Conservation (phyloP, 768 basidiomycete species). For the Pholiota conissans region DNA sequence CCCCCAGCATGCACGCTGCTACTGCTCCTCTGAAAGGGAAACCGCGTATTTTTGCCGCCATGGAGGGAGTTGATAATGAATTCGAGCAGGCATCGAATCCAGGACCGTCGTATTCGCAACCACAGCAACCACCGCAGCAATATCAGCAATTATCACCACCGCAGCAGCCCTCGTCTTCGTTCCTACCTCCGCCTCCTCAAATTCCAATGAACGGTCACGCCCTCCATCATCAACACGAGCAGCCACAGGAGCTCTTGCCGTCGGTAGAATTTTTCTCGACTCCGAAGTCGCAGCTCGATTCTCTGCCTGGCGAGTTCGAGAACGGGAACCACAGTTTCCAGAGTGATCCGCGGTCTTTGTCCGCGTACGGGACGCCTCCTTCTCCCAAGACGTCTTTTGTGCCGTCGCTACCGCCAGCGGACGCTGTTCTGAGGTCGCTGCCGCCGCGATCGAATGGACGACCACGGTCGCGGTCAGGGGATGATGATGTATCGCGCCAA, state of each 20-base stretch:
- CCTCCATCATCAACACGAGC: neutral
- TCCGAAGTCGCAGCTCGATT: conserved; percentile 11
- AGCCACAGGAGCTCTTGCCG: conserved; percentile 10
- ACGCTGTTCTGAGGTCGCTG: conserved; percentile 8
- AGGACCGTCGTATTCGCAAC: neutral
- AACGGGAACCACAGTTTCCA: neutral
- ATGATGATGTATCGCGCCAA: neutral
- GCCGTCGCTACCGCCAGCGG: conserved; percentile 1
- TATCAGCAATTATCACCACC: neutral
- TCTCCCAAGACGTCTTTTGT: conserved; percentile 7
- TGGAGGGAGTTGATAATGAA: conserved; percentile 30
- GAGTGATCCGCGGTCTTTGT: conserved; percentile 4
- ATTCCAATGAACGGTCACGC: neutral
- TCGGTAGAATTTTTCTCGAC: conserved; percentile 17
- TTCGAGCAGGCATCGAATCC: conserved; percentile 3
- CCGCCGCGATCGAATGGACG: conserved; percentile 7
- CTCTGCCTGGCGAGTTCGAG: conserved; percentile 8
- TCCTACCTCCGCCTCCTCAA: neutral
- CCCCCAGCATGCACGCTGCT: conserved; percentile 22
- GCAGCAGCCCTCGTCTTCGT: conserved; percentile 6
- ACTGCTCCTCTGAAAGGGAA: conserved; percentile 37
- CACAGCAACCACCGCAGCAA: neutral
- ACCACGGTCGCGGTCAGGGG: conserved; percentile 8
- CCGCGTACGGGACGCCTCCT: conserved; percentile 4
- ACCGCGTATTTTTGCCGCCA: conserved; percentile 66